Conservation (phyloP, 345 rosid genomes). For the Eucalyptus leucophloia region DNA sequence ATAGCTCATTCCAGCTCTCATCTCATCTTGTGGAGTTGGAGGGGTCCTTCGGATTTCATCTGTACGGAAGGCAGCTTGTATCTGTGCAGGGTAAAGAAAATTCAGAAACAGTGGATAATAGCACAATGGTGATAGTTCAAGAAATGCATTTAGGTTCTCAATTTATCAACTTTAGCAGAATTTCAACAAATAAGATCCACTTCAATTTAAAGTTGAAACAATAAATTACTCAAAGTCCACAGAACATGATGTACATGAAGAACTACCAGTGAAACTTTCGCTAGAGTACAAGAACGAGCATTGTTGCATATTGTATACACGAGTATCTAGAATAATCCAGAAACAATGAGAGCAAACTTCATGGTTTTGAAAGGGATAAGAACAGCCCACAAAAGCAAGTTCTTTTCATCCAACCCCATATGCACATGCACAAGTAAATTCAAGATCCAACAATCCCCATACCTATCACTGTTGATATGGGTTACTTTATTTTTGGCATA, state of each 20-base stretch:
- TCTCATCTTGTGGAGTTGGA: constrained; percentile 99
- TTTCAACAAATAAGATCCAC: neutral
- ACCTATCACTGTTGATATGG: neutral
- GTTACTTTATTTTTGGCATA: neutral
- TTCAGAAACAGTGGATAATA: neutral
- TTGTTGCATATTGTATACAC: neutral
- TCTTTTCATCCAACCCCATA: neutral
- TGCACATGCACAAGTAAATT: neutral
- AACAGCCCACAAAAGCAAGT: neutral
- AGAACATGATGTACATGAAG: neutral
- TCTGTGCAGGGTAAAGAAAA: constrained; percentile 22
- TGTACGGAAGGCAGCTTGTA: constrained; percentile 99
- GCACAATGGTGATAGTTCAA: neutral
- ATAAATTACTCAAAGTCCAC: neutral
- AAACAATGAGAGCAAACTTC: neutral
- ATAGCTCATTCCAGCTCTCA: constrained; percentile 99
- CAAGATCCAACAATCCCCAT: neutral
- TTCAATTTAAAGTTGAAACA: neutral
- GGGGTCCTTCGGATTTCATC: constrained; percentile 98
- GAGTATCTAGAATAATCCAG: neutral
- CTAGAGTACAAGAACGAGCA: neutral
- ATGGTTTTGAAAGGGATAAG: neutral
- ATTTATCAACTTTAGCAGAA: neutral
- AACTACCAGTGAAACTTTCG: neutral
- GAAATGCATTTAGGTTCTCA: neutral